Evolutionary conservation across 2,329 filamentous ascomycete species (phyloP), one percentile per base, ranked within the genome.

Genomic region (Neofusicoccum sp.): DNA sequence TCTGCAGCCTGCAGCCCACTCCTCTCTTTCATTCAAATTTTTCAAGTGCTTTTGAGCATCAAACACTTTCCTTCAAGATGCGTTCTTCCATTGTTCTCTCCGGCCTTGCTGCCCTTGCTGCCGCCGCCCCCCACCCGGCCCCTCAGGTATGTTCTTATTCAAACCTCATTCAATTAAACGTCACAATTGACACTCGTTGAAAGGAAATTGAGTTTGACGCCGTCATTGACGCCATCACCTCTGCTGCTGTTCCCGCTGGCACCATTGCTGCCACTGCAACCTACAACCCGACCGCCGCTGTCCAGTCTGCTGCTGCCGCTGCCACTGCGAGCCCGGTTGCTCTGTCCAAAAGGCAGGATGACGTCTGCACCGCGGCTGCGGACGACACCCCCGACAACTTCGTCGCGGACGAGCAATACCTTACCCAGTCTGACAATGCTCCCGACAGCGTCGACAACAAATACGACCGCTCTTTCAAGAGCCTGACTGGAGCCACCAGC

Each of bases 161-260:
- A n/a, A n/a, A n/a, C n/a, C n/a, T n/a, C n/a, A n/a, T n/a, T n/a
- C n/a, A n/a, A n/a, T n/a, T n/a, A n/a, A n/a, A n/a, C n/a, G n/a
- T n/a, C n/a, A n/a, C n/a, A n/a, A n/a, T n/a, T n/a, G n/a, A n/a
- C n/a, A n/a, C n/a, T n/a, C n/a, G n/a, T n/a, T n/a, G n/a, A n/a
- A n/a, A n/a, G 60, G 61, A 65, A 2, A 71, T 76, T n/a, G 66
- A 75, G 28, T 70, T 71, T 38, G 68, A 65, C n/a, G 56, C 65
- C 4, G 65, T 74, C 9, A 20, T 47, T 30, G 67, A 72, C 56
- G 53, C 66, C n/a, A 66, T 69, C 3, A 34, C 67, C 1, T 63
- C 62, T 30, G 63, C 66, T 14, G 8, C 26, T 4, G 62, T 70
- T 36, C 68, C 69, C 7, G 58, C 69, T 8, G 65, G 65, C 6